Evolutionary conservation across 805 yeast genomes (phyloP), one percentile per base, ranked within the genome.

Genomic region (Metschnikowia continentalis): DNA sequence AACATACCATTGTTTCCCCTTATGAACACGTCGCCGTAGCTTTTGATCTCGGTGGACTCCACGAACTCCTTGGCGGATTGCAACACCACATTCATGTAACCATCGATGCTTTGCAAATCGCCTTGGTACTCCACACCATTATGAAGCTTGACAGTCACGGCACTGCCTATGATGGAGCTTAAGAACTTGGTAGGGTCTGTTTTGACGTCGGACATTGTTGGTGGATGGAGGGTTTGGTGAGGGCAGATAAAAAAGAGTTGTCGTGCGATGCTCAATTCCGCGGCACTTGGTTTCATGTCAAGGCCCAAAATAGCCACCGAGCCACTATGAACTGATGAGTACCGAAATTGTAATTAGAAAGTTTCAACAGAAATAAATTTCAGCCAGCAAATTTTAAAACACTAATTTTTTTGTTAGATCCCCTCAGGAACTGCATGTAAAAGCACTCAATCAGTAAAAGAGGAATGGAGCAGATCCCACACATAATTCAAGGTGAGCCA

Each of bases 31-130:
- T 88, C 96, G 32, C 88, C 88, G 54, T 82, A 84, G 26, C 69
- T 71, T 54, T 77, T 80, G 49, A 66, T 61, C 33, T 62, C 64
- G 35, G 77, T 79, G 43, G 75, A 74, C 47, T 72, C 70, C 33
- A 81, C 80, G 42, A 70, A 67, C 64, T 94, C 99, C 43, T 81
- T 76, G 3, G 96, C 82, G 54, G 83, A 78, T 49, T 87, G 90
- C 56, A 94, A 76, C 2, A 92, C 96, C 45, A 94, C 86, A 70
- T 94, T 94, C 97, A 94, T 90, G 73, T 84, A 94, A 7, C 98
- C 98, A 66, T 94, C 99, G 51, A 94, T 91, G 38, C 97, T 88
- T 60, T 88, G 92, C 55, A 57, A 76, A 46, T 70, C 74, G 6
- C 86, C 77, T 14, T 64, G 57, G 69, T 90, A 94, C 53, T 88